These are phyloP conservation scores for Suaeda aralocaspica DNA, from an alignment of 148 eudicot species.

Conservation along the genomic window DNA sequence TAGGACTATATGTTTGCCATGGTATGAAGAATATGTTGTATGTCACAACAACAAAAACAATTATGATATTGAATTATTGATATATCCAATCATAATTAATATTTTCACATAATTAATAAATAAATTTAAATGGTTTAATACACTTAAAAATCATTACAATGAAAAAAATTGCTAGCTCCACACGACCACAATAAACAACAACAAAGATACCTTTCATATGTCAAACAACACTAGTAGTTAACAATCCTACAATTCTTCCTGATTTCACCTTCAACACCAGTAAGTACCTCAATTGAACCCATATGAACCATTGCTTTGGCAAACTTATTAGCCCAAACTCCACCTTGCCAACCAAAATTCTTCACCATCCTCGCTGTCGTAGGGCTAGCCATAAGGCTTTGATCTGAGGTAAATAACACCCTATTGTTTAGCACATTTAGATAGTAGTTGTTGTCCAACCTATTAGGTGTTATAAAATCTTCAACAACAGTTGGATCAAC, in stretches of 20 bases:
- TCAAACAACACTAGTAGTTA: constrained; percentile 15
- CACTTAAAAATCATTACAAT: no score
- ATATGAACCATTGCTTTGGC: constrained; percentile 36
- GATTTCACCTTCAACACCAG: constrained; percentile 29
- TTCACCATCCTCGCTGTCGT: constrained; percentile 22
- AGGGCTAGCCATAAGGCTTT: constrained; percentile 21
- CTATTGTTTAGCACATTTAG: constrained; percentile 21
- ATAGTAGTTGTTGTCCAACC: constrained; percentile 40
- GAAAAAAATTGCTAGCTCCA: no score
- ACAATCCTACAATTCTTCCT: constrained; percentile 35
- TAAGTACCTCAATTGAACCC: constrained; percentile 42
- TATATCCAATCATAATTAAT: no score
- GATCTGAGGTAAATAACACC: constrained; percentile 32
- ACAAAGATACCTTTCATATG: no score
- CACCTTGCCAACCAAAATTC: constrained; percentile 12
- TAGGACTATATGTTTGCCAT: no score
- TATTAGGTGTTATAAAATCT: constrained; percentile 30
- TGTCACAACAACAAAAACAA: no score
- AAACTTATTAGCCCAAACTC: constrained; percentile 28
- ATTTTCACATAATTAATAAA: no score
- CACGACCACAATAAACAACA: no score
- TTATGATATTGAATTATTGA: no score
- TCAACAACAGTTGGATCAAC: constrained; percentile 22
- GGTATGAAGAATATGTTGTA: no score
- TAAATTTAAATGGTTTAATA: no score